Base-by-base conservation (phyloP, 1,284 basidiomycete genomes). In the Boletus semigastroideus region DNA sequence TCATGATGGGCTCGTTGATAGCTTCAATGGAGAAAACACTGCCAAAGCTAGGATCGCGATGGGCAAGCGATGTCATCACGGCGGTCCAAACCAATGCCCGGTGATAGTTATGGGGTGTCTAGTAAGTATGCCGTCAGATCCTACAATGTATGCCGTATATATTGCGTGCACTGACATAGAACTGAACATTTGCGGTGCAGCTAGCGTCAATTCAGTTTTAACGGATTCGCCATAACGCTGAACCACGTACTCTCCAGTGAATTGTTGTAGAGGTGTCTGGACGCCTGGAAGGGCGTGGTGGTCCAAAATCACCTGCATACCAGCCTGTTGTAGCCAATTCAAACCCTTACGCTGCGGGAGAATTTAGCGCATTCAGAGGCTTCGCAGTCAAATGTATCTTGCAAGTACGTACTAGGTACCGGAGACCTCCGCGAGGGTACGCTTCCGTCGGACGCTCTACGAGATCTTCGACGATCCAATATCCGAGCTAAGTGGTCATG, bases 211-310 rank as follows among this genome's bases (percentile, higher is more conserved):
- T 20, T 69, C 42, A 57, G 51, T 22, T 27, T 45, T 30, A 7
- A 34, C 36, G 27, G 17, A 25, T n/a, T 25, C 10, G 9, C 8
- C 8, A 17, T 70, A 28, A 46, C 30, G 31, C 4, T 30, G n/a
- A 19, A 46, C 20, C 14, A 66, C 74, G 27, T 59, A 85, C 80
- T 76, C 72, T 64, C 88, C 87, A 3, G 87, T 76, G 62, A 90
- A 90, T 72, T 75, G 69, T 61, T 88, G 84, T 9, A 67, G 61
- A 0, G 78, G 63, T 8, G 76, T 74, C 56, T 85, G 79, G 4
- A 86, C 86, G 30, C 89, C 89, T 16, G 88, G 89, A 11, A 87
- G 72, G 2, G 85, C 89, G 64, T 92, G 89, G 55, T 89, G 87
- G 60, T 89, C 88, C 14, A 91, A 72, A 49, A 90, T 83, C 10